phyloP scores from a whole-genome alignment of 345 rosid species.

The Schrenkiella parvula region DNA sequence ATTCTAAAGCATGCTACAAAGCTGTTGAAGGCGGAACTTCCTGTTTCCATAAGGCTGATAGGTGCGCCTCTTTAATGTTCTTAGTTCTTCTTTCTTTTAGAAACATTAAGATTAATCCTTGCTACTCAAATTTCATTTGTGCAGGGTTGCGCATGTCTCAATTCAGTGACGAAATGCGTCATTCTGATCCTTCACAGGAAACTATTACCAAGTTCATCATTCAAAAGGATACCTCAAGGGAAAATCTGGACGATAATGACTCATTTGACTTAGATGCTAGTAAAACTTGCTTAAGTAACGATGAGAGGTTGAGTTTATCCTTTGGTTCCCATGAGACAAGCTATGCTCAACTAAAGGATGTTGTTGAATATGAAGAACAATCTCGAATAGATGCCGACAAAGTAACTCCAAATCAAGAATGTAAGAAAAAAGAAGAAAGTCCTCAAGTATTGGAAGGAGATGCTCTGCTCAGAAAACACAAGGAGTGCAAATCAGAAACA shows the following conservation, averaged over 20 bases:
- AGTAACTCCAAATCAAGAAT: constrained; percentile 24
- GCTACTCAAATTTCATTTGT: background rate
- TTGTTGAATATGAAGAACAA: constrained; percentile 21
- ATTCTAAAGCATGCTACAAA: constrained; percentile 65
- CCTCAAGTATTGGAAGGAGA: constrained; percentile 22
- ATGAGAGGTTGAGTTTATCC: constrained; percentile 32
- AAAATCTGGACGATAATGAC: constrained; percentile 28
- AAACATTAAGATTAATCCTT: background rate
- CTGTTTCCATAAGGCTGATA: constrained; percentile 76
- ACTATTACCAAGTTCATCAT: constrained; percentile 53
- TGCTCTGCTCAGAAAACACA: constrained; percentile 21
- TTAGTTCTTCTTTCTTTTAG: background rate
- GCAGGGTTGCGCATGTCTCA: constrained; percentile 86
- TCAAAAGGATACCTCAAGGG: constrained; percentile 41
- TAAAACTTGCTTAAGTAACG: constrained; percentile 27
- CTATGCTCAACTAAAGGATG: constrained; percentile 35
- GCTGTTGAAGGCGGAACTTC: constrained; percentile 89
- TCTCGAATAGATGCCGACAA: constrained; percentile 18
- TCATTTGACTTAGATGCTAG: constrained; percentile 39
- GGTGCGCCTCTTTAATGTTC: constrained; percentile 39
- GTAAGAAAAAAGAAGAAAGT: constrained; percentile 20
- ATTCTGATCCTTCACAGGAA: constrained; percentile 61
- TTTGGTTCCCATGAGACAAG: constrained; percentile 31
- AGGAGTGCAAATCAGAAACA: constrained; percentile 16
- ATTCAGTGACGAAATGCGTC: constrained; percentile 52